Evolutionary conservation across 2,329 filamentous ascomycete genomes (phyloP).

Genomic region (Beauveria rudraprayagi): DNA sequence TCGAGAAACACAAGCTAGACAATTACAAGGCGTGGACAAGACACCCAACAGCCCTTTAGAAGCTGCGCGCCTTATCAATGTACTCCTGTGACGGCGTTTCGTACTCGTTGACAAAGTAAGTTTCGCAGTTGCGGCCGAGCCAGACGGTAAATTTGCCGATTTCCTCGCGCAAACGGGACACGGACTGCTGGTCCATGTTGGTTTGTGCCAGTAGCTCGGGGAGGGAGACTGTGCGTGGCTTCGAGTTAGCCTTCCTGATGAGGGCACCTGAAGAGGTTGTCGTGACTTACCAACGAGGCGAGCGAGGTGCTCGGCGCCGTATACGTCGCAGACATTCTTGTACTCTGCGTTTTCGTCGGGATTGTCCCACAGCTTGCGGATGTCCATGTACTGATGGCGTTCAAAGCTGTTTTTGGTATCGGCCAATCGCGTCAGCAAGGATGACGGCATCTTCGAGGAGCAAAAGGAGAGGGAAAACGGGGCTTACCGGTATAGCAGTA

Average conservation of each 20-base stretch:
- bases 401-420: conserved; percentile 58
- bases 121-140: conserved; percentile 67
- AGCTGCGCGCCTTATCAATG: conserved; percentile 54
- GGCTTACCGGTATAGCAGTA: conserved; percentile 69
- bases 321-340: conserved; percentile 71
- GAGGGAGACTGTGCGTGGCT: conserved; percentile 58
- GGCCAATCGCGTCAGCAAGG: conserved; percentile 12
- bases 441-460: not conserved
- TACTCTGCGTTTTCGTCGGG: conserved; percentile 56
- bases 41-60: conserved; percentile 20
- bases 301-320: conserved; percentile 86
- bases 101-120: conserved; percentile 72
- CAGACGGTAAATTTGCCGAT: conserved; percentile 78
- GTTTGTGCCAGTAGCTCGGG: conserved; percentile 94
- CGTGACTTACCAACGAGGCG: conserved; percentile 68
- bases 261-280: not conserved
- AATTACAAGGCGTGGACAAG: not conserved
- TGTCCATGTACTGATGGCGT: conserved; percentile 74
- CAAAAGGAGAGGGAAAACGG: not conserved
- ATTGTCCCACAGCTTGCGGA: conserved; percentile 61
- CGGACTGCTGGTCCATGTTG: conserved; percentile 92
- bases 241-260: not conserved
- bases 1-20: not conserved
- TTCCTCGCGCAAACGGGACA: conserved; percentile 82
- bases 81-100: conserved; percentile 66